Conservation (phyloP, 2,329 filamentous ascomycete genomes). For the Dendrostoma leiphaemia region DNA sequence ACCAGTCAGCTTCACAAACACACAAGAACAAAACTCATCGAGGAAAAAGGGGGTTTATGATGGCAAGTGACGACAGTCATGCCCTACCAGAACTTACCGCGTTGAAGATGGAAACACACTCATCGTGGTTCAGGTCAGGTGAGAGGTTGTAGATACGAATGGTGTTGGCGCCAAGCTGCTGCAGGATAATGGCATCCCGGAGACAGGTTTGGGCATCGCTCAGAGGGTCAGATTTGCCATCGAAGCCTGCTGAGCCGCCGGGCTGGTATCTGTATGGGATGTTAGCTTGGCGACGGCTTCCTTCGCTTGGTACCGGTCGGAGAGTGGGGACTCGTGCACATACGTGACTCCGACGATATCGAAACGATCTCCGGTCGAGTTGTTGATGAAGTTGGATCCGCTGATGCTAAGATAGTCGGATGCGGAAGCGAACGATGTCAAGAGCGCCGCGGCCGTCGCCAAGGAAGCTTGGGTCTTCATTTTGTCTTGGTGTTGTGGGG, state of each 20-base stretch:
- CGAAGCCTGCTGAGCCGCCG: slow-evolving; percentile 56
- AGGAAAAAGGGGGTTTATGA: neutral
- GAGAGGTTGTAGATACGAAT: slow-evolving; percentile 64
- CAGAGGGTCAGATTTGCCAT: slow-evolving; percentile 36
- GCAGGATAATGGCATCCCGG: slow-evolving; percentile 56
- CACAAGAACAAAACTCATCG: too few species aligned
- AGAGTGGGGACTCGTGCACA: neutral
- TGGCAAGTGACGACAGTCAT: neutral
- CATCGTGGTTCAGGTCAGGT: slow-evolving; percentile 58
- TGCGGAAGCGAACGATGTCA: slow-evolving; percentile 16
- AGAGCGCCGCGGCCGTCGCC: slow-evolving; percentile 17
- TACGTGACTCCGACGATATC: slow-evolving; percentile 58
- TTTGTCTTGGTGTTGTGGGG: neutral
- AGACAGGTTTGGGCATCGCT: slow-evolving; percentile 40
- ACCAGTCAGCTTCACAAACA: neutral
- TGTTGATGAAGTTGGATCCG: slow-evolving; percentile 47
- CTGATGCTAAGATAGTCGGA: slow-evolving; percentile 11
- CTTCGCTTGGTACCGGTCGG: too few species aligned
- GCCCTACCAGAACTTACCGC: slow-evolving; percentile 24
- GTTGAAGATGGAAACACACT: slow-evolving; percentile 61
- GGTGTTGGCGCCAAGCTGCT: slow-evolving; percentile 57
- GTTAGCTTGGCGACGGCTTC: neutral
- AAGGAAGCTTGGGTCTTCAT: slow-evolving; percentile 18
- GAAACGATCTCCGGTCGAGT: slow-evolving; percentile 52
- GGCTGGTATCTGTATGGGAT: slow-evolving; percentile 49